A percentile compares a stretch with the other conserved stretches of the same genome.
Conservation (phyloP, 139 green algal genomes). For the Chlamydomonas incerta region DNA sequence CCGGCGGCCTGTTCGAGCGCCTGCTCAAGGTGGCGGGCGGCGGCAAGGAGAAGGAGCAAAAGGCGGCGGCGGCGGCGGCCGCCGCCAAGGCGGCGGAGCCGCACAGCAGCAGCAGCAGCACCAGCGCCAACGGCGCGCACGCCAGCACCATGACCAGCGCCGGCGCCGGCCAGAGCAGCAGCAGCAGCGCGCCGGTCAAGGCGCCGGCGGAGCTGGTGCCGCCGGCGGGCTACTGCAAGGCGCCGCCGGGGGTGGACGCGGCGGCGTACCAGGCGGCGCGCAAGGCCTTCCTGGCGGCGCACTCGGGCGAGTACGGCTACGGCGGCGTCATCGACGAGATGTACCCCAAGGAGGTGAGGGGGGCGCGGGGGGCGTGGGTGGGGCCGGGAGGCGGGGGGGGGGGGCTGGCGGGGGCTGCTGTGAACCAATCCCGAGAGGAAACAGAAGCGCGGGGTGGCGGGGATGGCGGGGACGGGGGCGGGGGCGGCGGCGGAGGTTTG, state of each 20-base stretch:
- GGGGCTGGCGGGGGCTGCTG: too few relatives aligned
- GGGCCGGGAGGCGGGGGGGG: not conserved
- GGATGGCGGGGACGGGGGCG: too few relatives aligned
- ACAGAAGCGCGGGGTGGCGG: too few relatives aligned
- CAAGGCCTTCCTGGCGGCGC: constrained; percentile 29
- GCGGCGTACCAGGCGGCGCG: constrained; percentile 31
- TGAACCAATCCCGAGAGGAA: too few relatives aligned
- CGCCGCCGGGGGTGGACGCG: constrained; percentile 2
- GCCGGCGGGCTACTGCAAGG: not conserved
- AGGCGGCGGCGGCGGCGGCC: not conserved
- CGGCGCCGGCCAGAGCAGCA: not conserved
- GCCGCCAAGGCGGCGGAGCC: not conserved
- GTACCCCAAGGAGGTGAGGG: constrained; percentile 62
- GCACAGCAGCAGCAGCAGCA: constrained; percentile 14
- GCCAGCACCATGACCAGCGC: not conserved
- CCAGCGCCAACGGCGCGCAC: constrained; percentile 3
- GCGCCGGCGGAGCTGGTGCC: not conserved
- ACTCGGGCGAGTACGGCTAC: constrained; percentile 68
- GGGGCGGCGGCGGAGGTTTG: too few relatives aligned
- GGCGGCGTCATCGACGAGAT: constrained; percentile 66
- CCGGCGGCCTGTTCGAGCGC: constrained; percentile 37
- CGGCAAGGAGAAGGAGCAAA: constrained; percentile 15
- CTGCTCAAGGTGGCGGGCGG: constrained; percentile 16
- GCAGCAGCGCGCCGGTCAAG: constrained; percentile 10
- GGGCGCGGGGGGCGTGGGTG: not conserved